Conservation (phyloP, 2,329 filamentous ascomycete genomes). For the Colletotrichum endophyticum region DNA sequence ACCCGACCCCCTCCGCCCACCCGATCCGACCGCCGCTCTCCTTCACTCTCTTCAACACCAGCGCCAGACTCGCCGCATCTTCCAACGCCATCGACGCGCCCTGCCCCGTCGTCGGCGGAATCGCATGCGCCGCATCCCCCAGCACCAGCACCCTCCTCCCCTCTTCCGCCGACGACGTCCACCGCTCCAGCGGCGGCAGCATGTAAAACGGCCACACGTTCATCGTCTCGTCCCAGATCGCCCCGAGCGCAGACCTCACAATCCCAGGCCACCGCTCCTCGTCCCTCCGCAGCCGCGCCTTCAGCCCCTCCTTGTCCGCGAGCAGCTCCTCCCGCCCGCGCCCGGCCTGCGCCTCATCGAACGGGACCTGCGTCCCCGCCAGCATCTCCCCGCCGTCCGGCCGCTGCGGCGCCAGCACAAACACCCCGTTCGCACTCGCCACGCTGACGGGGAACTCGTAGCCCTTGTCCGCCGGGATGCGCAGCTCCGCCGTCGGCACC, state of each 20-base stretch:
- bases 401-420: conserved; percentile 53
- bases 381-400: conserved; percentile 42
- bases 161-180: conserved; percentile 39
- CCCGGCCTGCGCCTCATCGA: conserved; percentile 38
- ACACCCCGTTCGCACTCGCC: conserved; percentile 48
- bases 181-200: conserved; percentile 49
- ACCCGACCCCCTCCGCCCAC: conserved; percentile 30
- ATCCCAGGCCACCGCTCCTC: conserved; percentile 40
- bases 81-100: conserved; percentile 54
- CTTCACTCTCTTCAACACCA: conserved; percentile 35
- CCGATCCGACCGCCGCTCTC: conserved; percentile 23
- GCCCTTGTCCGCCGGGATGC: conserved; percentile 27
- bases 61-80: conserved; percentile 50
- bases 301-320: conserved; percentile 39
- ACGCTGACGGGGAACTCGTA: conserved; percentile 49
- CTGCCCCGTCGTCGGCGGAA: conserved; percentile 52
- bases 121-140: conserved; percentile 53
- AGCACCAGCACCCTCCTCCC: conserved; percentile 43
- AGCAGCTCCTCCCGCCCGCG: conserved; percentile 45
- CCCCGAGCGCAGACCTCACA: conserved; percentile 36
- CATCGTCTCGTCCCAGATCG: conserved; percentile 34
- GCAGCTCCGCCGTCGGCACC: conserved; percentile 40
- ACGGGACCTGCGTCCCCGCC: conserved; percentile 44
- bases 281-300: conserved; percentile 37
- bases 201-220: conserved; percentile 56